Base-by-base conservation (phyloP, 345 rosid genomes). In the Murraya paniculata region DNA sequence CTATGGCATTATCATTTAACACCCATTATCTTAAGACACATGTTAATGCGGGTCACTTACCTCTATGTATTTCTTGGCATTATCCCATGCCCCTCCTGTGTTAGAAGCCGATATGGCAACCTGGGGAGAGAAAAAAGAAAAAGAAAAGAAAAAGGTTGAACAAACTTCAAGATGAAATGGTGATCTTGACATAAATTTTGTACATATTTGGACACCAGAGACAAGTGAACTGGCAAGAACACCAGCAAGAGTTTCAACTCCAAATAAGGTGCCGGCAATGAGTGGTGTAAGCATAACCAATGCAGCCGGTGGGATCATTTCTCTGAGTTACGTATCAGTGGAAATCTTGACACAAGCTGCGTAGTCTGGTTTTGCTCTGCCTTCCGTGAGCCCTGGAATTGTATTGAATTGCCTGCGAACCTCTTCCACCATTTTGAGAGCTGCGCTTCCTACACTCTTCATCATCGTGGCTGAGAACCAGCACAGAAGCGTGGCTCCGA, bases 401-500 rank as follows among this genome's bases (percentile, higher is more conserved):
- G 92, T 73, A 35, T 91, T 83, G 88, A 91, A 91, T 28, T 91
- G 96, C 25, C 91, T 83, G 56, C 96, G 85, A 35, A 92, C 96
- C 73, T 89, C 96, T 82, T 91, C 92, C 0, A 91, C 92, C 96
- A 91, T 91, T 78, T 91, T 90, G 41, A 91, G 87, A 19, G 92
- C 93, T 38, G 89, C 87, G 69, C 85, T 91, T 67, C 96, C 96
- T 4, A 91, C 93, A 19, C 93, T 90, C 85, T 91, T 91, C 96
- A 91, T 90, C 75, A 93, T 89, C 93, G 85, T 85, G 78, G 95
- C 88, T 0, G 93, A 91, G 78, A 90, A 90, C 93, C 95, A 86
- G 87, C 83, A 91, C 0, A 91, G 96, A 58, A 91, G 96, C 95
- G 90, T 90, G 30, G 96, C 96, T 24, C 93, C 95, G 4, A 88